phyloP scores from a whole-genome alignment of 2,329 filamentous ascomycete genomes.

The Ceratocystis harringtonii region DNA sequence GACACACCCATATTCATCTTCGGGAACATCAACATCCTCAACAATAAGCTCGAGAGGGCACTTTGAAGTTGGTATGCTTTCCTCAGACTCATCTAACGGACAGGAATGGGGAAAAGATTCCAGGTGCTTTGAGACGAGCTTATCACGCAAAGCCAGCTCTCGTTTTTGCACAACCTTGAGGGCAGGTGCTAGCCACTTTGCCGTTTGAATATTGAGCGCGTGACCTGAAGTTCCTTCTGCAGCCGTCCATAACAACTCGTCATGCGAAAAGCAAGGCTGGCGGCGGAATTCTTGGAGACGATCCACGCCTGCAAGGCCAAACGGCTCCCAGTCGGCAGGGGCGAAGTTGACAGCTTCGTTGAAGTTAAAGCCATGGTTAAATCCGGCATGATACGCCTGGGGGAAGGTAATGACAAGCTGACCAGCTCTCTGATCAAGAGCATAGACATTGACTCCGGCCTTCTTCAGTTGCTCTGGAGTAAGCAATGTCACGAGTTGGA shows the following conservation, averaged over 20 bases:
- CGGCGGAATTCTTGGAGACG: constrained; percentile 74
- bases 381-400: constrained; percentile 91
- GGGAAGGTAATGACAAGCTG: constrained; percentile 96
- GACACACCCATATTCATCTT: constrained; percentile 84
- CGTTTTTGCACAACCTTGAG: constrained; percentile 62
- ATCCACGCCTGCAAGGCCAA: constrained; percentile 71
- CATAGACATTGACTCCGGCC: constrained; percentile 83
- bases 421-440: constrained; percentile 87
- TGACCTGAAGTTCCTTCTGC: constrained; percentile 58
- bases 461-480: constrained; percentile 87
- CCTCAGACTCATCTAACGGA: constrained; percentile 27
- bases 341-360: constrained; percentile 99
- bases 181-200: constrained; percentile 88
- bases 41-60: constrained; percentile 49
- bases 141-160: constrained; percentile 52
- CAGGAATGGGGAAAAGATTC: constrained; percentile 40
- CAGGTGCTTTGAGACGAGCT: constrained; percentile 53
- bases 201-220: constrained; percentile 61
- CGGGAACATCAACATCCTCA: constrained; percentile 60
- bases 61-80: constrained; percentile 21
- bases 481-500: constrained; percentile 90
- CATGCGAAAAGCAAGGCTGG: constrained; percentile 93
- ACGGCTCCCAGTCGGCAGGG: constrained; percentile 87
- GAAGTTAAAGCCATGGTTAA: constrained; percentile 98
- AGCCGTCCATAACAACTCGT: constrained; percentile 84